Percentiles rank a stretch among this genome's conserved stretches.
Evolutionary conservation across 83 land plant species (phyloP).

Genomic region (Diphasiastrum complanatum): DNA sequence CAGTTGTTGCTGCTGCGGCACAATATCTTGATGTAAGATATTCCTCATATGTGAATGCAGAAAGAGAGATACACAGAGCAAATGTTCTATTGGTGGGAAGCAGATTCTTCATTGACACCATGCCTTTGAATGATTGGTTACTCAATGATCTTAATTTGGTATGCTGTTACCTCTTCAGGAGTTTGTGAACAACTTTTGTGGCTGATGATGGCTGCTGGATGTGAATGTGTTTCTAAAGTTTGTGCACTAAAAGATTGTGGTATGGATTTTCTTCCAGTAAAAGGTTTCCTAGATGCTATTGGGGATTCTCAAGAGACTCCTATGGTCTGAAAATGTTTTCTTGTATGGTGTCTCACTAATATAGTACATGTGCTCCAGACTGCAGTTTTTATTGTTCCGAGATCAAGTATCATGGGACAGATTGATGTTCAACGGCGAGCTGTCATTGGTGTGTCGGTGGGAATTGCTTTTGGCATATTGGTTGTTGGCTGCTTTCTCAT

Average conservation of each 20-base stretch:
- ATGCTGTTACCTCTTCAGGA: neutral
- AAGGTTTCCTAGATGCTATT: neutral
- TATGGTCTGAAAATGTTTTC: neutral
- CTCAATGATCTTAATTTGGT: slow-evolving; percentile 1
- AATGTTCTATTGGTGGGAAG: slow-evolving; percentile 3
- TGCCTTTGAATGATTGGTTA: neutral
- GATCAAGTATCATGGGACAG: slow-evolving; percentile 4
- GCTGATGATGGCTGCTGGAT: too few species aligned
- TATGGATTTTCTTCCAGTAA: neutral
- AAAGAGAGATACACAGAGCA: neutral
- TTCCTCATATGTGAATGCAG: neutral
- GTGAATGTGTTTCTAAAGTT: too few species aligned
- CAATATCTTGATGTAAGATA: neutral
- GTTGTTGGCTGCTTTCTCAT: slow-evolving; percentile 4
- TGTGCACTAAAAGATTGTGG: too few species aligned
- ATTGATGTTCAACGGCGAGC: neutral
- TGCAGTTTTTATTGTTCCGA: slow-evolving; percentile 10
- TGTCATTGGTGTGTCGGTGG: slow-evolving; percentile 10
- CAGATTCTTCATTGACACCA: slow-evolving; percentile 7
- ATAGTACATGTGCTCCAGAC: slow-evolving; percentile 5
- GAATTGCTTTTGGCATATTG: slow-evolving; percentile 8
- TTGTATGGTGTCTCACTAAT: neutral
- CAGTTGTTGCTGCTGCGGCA: slow-evolving; percentile 5
- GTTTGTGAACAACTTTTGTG: neutral
- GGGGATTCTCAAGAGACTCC: neutral